Evolutionary conservation across 257 asterid species (phyloP), one percentile per base, ranked within the genome.

Genomic region (Henckelia pumila): DNA sequence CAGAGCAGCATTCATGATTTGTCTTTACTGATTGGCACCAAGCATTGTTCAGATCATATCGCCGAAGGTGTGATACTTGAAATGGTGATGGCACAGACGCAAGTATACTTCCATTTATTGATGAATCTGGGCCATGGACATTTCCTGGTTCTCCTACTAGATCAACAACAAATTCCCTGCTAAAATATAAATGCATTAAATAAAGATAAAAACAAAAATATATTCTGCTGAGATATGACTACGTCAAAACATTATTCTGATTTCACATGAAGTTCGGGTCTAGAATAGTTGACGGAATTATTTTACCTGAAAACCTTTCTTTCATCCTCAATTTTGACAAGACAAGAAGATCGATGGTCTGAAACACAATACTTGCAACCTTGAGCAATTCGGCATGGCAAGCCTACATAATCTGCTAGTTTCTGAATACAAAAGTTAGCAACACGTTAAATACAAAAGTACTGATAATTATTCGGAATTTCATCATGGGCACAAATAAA

Each of bases 351-450:
- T 69, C 84, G 86, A 72, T 94, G 94, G 70, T 94, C 99, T 30
- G 95, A 89, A 65, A 33, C 84, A 74, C 99, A 94, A 63, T 91
- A 91, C 75, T 86, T 87, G 86, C 99, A 94, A 69, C 99, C 95
- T 71, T 91, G 86, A 77, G 95, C 99, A 56, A 94, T 88, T 79
- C 97, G 89, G 77, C 99, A 94, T 58, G 97, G 99, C 84, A 94
- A 82, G 59, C 99, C 99, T 71, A 94, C 93, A 32, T 88, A 85
- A 73, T 94, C 97, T 24, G 99, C 99, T 81, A 94, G 83, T 81
- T 82, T 91, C 99, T 91, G 95, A 70, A 78, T 49, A 74, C 50
- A 72, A 64, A 75, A 69, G 32, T 3, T 59, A 56, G 63, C 61
- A 44, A 11, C 16, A 1, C 6, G 52, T 59, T 44, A 78, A 57